phyloP scores from a whole-genome alignment of 768 basidiomycete genomes.

The Pholiota molesta region DNA sequence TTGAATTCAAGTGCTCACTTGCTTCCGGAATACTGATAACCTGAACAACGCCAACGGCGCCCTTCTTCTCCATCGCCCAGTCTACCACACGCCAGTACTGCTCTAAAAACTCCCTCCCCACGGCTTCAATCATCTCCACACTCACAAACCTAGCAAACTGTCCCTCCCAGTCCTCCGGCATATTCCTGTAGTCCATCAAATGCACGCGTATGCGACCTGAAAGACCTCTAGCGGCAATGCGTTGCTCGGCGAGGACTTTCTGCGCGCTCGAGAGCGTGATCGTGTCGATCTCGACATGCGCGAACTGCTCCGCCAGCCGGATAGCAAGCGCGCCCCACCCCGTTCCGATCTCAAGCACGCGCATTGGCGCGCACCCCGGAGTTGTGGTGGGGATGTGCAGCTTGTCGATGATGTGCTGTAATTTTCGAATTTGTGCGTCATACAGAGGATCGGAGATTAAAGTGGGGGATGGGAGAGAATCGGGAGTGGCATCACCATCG shows the following conservation, averaged over 20 bases:
- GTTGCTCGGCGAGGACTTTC: slow-evolving; percentile 55
- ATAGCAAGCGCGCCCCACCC: slow-evolving; percentile 81
- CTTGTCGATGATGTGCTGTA: slow-evolving; percentile 65
- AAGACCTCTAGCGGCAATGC: slow-evolving; percentile 55
- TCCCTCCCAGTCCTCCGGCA: slow-evolving; percentile 65
- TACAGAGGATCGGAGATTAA: slow-evolving; percentile 31
- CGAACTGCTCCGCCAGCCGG: slow-evolving; percentile 54
- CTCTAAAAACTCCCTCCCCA: slow-evolving; percentile 66
- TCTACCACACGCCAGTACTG: slow-evolving; percentile 68
- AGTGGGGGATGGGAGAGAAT: not conserved
- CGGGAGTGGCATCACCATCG: slow-evolving; percentile 7
- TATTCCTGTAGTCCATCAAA: slow-evolving; percentile 73
- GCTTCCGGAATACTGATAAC: slow-evolving; percentile 78
- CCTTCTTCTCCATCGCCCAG: slow-evolving; percentile 62
- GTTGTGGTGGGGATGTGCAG: slow-evolving; percentile 49
- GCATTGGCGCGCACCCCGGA: slow-evolving; percentile 50
- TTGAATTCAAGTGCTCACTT: slow-evolving; percentile 42
- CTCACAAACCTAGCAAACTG: slow-evolving; percentile 72
- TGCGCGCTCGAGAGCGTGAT: slow-evolving; percentile 74
- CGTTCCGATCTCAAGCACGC: slow-evolving; percentile 69
- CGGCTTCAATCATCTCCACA: slow-evolving; percentile 79
- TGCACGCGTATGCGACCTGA: slow-evolving; percentile 61
- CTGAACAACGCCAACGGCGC: slow-evolving; percentile 70
- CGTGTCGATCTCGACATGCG: slow-evolving; percentile 66
- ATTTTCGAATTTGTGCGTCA: slow-evolving; percentile 61